These are phyloP conservation scores for Sporothrix phasma DNA, from an alignment of 2,329 filamentous ascomycete species.

Conservation along the genomic window DNA sequence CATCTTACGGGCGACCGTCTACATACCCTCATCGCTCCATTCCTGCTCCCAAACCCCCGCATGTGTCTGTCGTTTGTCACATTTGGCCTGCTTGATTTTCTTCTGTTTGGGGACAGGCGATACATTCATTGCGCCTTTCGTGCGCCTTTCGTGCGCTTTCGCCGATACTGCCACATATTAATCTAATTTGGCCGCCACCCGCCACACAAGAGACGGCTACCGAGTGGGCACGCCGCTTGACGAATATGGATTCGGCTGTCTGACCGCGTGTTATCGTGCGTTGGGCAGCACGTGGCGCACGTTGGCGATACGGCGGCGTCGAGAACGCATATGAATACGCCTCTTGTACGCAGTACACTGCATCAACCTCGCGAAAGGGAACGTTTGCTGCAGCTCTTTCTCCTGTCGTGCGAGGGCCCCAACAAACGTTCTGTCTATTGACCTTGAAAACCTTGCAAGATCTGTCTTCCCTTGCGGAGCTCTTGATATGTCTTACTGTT, in stretches of 20 bases:
- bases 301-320: conserved; percentile 7
- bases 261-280: conserved; percentile 6
- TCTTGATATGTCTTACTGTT: background rate
- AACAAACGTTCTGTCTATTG: too few species aligned
- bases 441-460: too few species aligned
- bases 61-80: background rate
- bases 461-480: background rate
- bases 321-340: background rate
- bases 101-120: background rate
- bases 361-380: background rate
- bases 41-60: background rate
- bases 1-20: background rate
- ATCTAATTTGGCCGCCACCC: background rate
- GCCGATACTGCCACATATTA: background rate
- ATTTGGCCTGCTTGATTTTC: background rate
- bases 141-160: too few species aligned
- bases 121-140: background rate
- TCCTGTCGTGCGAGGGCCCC: conserved; percentile 1
- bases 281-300: background rate
- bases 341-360: background rate
- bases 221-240: background rate
- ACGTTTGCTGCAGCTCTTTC: background rate
- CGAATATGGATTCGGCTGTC: background rate
- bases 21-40: background rate
- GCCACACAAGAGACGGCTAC: background rate